Conservation (phyloP, 1,139 yeast species). For the Spathaspora jeffriesii region DNA sequence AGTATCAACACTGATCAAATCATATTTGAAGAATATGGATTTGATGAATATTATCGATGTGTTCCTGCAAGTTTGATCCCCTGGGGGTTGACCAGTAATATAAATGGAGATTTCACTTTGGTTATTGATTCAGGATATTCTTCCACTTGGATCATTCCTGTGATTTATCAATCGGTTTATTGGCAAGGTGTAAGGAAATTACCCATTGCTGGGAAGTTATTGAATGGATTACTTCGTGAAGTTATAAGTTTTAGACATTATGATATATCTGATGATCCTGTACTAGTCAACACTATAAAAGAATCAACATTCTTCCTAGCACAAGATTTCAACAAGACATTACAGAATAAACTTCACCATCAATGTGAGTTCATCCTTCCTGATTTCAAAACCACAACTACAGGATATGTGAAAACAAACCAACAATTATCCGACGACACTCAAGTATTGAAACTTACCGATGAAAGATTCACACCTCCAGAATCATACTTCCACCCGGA, state of each 20-base stretch:
- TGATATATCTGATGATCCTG: slow-evolving; percentile 90
- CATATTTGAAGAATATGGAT: slow-evolving; percentile 91
- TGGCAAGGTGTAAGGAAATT: slow-evolving; percentile 78
- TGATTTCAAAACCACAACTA: slow-evolving; percentile 76
- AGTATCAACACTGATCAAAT: slow-evolving; percentile 90
- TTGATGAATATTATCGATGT: slow-evolving; percentile 63
- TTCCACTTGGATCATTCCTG: slow-evolving; percentile 86
- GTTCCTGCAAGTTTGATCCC: slow-evolving; percentile 72
- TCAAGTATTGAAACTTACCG: slow-evolving; percentile 69
- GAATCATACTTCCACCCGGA: slow-evolving; percentile 89
- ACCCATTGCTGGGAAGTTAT: slow-evolving; percentile 81
- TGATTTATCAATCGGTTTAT: slow-evolving; percentile 74
- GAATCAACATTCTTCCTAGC: slow-evolving; percentile 81
- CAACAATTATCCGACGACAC: slow-evolving; percentile 34
- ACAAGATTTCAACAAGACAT: slow-evolving; percentile 57
- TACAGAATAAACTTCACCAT: slow-evolving; percentile 33
- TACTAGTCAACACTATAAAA: slow-evolving; percentile 81
- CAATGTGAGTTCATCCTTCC: slow-evolving; percentile 78
- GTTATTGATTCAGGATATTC: slow-evolving; percentile 89
- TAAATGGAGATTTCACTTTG: slow-evolving; percentile 60
- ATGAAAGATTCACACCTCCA: slow-evolving; percentile 87
- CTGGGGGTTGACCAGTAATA: slow-evolving; percentile 40
- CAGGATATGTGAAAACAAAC: slow-evolving; percentile 53
- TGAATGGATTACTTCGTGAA: slow-evolving; percentile 83
- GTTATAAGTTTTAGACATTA: slow-evolving; percentile 88